These are phyloP conservation scores for Aspergillus fructus DNA, from an alignment of 2,329 filamentous ascomycete genomes.

Conservation along the genomic window DNA sequence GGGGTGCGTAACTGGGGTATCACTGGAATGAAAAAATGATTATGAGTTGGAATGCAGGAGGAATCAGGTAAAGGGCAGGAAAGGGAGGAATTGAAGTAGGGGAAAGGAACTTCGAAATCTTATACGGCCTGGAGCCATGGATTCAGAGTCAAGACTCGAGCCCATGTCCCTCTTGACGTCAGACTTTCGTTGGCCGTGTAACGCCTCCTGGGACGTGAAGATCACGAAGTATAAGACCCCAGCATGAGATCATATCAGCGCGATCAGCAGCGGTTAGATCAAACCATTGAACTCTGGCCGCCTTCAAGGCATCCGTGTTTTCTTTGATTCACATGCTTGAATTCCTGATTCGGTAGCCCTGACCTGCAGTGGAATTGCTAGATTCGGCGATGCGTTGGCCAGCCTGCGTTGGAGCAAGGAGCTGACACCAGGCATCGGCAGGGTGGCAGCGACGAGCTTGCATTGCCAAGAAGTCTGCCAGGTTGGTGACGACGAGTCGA, in stretches of 20 bases:
- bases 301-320: background rate
- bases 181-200: conserved; percentile 2
- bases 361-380: background rate
- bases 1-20: conserved; percentile 23
- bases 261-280: background rate
- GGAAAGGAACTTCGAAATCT: background rate
- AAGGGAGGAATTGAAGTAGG: background rate
- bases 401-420: background rate
- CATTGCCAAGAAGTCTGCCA: background rate
- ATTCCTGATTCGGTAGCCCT: background rate
- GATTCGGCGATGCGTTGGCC: background rate
- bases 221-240: background rate
- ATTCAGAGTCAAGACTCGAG: background rate
- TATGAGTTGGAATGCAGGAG: background rate
- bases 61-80: background rate
- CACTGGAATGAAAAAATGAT: conserved; percentile 5
- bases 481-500: background rate
- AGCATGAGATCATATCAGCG: conserved; percentile 5
- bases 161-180: background rate
- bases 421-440: background rate
- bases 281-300: background rate
- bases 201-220: background rate
- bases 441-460: background rate
- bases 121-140: background rate
- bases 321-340: background rate